Conservation (phyloP, 805 yeast species). For the Zygoascus bituminiphila region DNA sequence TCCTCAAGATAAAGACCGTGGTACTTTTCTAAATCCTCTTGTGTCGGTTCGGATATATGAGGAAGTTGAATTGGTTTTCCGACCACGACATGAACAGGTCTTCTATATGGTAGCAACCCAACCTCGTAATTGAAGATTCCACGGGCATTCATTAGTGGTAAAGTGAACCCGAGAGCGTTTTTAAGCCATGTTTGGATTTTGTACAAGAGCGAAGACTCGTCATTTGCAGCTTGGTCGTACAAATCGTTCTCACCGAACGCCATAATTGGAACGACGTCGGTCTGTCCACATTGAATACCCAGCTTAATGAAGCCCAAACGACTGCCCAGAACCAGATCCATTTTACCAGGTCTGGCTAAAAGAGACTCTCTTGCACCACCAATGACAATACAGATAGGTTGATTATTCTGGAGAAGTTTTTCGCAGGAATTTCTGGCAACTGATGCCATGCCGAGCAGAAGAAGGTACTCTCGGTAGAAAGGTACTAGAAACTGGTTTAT, state of each 20-base stretch:
- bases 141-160: conserved; percentile 87
- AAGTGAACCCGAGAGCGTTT: conserved; percentile 63
- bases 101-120: conserved; percentile 81
- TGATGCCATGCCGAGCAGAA: conserved; percentile 75
- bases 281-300: conserved; percentile 73
- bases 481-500: conserved; percentile 80
- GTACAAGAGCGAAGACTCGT: conserved; percentile 39
- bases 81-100: conserved; percentile 64
- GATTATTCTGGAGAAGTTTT: conserved; percentile 52
- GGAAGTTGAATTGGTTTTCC: conserved; percentile 35
- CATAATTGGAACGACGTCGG: conserved; percentile 74
- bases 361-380: conserved; percentile 95
- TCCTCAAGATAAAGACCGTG: conserved; percentile 54
- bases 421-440: conserved; percentile 70
- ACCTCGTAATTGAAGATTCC: conserved; percentile 89
- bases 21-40: conserved; percentile 53
- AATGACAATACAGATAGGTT: conserved; percentile 79
- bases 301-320: conserved; percentile 85
- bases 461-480: conserved; percentile 77
- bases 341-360: conserved; percentile 48
- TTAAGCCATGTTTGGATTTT: conserved; percentile 68
- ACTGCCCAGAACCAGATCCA: conserved; percentile 62
- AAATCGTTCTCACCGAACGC: conserved; percentile 82
- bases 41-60: conserved; percentile 36
- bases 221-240: conserved; percentile 43